A percentile compares a stretch with the other conserved stretches of the same genome.
These are phyloP conservation scores for Brassica hybrid DNA, from an alignment of 441 rosid species.

Conservation along the genomic window DNA sequence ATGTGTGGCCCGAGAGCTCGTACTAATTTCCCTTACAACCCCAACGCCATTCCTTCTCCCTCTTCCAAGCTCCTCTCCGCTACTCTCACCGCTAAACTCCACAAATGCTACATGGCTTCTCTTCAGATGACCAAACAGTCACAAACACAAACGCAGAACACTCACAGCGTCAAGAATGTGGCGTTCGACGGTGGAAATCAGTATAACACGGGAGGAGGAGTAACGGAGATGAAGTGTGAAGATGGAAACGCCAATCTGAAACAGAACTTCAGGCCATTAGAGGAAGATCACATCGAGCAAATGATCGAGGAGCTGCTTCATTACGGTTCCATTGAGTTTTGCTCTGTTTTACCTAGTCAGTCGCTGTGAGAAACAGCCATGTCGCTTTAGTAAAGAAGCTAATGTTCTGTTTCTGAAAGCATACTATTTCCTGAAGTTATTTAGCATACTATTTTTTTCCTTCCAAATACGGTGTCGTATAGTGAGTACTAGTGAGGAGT, in stretches of 20 bases:
- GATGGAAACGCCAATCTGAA: constrained; percentile 42
- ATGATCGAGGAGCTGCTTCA: constrained; percentile 93
- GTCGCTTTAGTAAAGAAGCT: constrained; percentile 18
- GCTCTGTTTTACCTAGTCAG: constrained; percentile 55
- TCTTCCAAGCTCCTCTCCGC: constrained; percentile 92
- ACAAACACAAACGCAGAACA: constrained; percentile 30
- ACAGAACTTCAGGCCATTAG: constrained; percentile 61
- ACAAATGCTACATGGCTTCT: constrained; percentile 88
- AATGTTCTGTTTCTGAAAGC: too few relatives aligned
- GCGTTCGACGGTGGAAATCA: constrained; percentile 12
- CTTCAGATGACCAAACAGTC: constrained; percentile 72
- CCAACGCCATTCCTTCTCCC: constrained; percentile 63
- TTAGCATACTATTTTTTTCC: constrained; percentile 11
- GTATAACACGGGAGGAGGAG: constrained; percentile 40
- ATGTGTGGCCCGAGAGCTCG: constrained; percentile 95
- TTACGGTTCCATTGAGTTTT: constrained; percentile 79
- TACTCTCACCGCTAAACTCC: constrained; percentile 85
- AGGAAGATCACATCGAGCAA: constrained; percentile 92
- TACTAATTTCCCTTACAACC: constrained; percentile 89
- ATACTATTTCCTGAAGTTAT: too few relatives aligned
- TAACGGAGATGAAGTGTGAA: constrained; percentile 41
- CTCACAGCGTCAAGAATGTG: constrained; percentile 24
- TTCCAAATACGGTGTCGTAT: constrained; percentile 9
- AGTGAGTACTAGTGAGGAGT: not conserved
- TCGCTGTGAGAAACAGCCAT: constrained; percentile 40